A percentile compares a stretch with the other conserved stretches of the same genome.
Evolutionary conservation across 2,329 filamentous ascomycete genomes (phyloP).

Genomic region (Pestalotiopsis fici): DNA sequence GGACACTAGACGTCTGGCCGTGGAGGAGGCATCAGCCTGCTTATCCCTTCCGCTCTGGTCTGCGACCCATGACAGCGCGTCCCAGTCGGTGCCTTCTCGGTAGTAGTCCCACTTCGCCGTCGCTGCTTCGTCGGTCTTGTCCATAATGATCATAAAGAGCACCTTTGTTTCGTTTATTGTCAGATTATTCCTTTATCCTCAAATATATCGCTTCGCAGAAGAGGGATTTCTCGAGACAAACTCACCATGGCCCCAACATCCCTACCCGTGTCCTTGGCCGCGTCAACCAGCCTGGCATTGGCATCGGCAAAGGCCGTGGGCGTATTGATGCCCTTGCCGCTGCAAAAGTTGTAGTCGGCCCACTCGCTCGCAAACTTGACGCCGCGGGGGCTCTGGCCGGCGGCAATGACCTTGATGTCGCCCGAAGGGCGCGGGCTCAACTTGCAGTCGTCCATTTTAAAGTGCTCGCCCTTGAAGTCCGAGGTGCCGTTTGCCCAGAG

Average conservation of each 20-base stretch:
- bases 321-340: conserved; percentile 18
- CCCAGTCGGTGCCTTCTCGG: conserved; percentile 11
- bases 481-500: conserved; percentile 29
- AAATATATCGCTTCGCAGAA: not conserved
- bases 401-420: conserved; percentile 14
- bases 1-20: conserved; percentile 8
- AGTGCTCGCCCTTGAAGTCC: conserved; percentile 19
- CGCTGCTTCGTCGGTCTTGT: conserved; percentile 13
- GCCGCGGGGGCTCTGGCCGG: conserved; percentile 22
- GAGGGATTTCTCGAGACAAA: not conserved
- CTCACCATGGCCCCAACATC: conserved; percentile 12
- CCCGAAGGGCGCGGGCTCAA: conserved; percentile 21
- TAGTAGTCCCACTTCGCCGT: conserved; percentile 11
- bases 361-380: conserved; percentile 31
- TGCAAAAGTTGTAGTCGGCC: conserved; percentile 33
- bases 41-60: conserved; percentile 11
- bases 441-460: conserved; percentile 33
- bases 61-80: conserved; percentile 11
- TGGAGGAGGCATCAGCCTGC: conserved; percentile 7
- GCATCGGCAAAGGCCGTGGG: conserved; percentile 10
- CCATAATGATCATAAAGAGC: conserved; percentile 11
- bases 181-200: not conserved
- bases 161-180: not conserved
- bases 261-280: conserved; percentile 11
- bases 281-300: conserved; percentile 6